Evolutionary conservation across 805 yeast genomes (phyloP).

Genomic region (Yarrowia sp.): DNA sequence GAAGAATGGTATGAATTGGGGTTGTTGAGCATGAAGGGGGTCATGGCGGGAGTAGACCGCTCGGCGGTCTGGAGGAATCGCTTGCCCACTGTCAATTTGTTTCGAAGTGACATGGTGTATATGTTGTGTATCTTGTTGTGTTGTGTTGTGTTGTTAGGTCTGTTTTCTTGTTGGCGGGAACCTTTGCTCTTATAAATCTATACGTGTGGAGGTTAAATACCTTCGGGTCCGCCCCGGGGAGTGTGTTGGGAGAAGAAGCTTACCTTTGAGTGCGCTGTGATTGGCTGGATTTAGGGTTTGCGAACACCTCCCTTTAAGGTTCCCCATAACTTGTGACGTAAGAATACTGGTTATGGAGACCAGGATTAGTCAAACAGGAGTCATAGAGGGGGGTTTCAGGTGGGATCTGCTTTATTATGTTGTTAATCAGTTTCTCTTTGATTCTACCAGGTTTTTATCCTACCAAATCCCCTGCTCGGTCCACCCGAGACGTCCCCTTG

Average conservation of each 20-base stretch:
- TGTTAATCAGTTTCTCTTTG: neutral
- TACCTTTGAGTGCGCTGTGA: neutral
- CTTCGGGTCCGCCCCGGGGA: conserved; percentile 23
- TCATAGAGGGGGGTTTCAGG: neutral
- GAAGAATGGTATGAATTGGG: conserved; percentile 19
- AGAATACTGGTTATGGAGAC: neutral
- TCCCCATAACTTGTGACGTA: neutral
- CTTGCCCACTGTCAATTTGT: conserved; percentile 4
- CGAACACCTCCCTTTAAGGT: neutral
- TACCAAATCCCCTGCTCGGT: neutral
- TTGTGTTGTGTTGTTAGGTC: neutral
- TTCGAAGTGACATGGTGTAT: conserved; percentile 11
- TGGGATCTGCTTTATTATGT: neutral
- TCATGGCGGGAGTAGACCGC: conserved; percentile 23
- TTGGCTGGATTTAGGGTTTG: neutral
- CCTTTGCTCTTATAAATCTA: conserved; percentile 18
- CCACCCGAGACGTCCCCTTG: neutral
- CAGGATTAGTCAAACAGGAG: neutral
- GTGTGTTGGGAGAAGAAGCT: neutral
- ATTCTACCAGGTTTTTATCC: neutral
- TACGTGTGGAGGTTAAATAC: conserved; percentile 17
- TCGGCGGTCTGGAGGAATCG: conserved; percentile 26
- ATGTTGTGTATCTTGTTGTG: neutral
- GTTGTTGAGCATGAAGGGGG: conserved; percentile 25
- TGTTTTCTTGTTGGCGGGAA: conserved; percentile 1